These are phyloP conservation scores for Verticillium isaacii DNA, from an alignment of 2,329 filamentous ascomycete genomes.

Conservation along the genomic window DNA sequence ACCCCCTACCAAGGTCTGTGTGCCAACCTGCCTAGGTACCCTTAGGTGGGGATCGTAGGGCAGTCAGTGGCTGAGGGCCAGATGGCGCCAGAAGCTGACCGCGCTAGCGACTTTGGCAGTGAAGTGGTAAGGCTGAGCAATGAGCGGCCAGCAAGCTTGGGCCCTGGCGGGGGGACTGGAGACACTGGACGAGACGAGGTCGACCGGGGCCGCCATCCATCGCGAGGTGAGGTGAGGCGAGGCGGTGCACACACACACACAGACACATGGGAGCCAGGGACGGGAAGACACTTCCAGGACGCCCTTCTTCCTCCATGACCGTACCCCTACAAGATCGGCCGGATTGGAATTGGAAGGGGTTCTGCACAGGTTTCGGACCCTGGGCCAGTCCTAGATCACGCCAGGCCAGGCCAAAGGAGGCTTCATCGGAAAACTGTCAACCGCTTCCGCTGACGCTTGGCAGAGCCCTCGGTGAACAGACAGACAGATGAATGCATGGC, in stretches of 20 bases:
- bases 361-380: background rate
- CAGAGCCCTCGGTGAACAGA: background rate
- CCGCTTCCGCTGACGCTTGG: background rate
- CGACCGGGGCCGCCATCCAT: background rate
- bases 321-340: background rate
- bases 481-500: no score
- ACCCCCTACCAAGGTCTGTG: no score
- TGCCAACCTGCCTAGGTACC: no score
- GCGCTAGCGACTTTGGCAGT: constrained; percentile 14
- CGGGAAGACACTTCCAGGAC: no score
- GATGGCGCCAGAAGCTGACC: constrained; percentile 15
- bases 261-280: no score
- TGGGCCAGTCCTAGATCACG: no score
- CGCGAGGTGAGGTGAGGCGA: background rate
- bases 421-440: background rate
- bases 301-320: background rate
- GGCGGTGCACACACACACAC: background rate
- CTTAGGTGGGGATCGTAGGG: no score
- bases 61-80: constrained; percentile 14
- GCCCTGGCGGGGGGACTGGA: background rate
- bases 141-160: background rate
- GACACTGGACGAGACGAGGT: background rate
- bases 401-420: no score
- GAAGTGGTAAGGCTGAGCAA: constrained; percentile 10
- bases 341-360: background rate